Conservation (phyloP, 2,329 filamentous ascomycete species). For the Epichloe gansuensis region DNA sequence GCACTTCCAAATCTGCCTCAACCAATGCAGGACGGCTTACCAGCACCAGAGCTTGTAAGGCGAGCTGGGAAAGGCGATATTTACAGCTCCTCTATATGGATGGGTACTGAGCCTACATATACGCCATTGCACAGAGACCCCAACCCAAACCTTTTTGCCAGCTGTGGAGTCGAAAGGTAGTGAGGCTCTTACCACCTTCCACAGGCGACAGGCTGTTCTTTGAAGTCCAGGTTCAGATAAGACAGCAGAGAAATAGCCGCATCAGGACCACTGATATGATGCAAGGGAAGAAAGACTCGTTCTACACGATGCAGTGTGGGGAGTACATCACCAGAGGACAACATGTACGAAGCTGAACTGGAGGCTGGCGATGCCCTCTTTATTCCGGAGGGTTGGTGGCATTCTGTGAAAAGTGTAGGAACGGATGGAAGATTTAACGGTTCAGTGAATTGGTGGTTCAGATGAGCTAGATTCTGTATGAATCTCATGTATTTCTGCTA, state of each 20-base stretch:
- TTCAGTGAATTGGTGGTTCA: slow-evolving; percentile 36
- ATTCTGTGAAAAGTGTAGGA: slow-evolving; percentile 29
- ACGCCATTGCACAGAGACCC: slow-evolving; percentile 88
- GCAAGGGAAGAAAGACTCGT: slow-evolving; percentile 59
- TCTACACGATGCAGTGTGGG: slow-evolving; percentile 64
- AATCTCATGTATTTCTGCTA: neutral
- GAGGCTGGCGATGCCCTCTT: slow-evolving; percentile 35
- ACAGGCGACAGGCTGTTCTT: slow-evolving; percentile 54
- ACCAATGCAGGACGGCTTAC: slow-evolving; percentile 51
- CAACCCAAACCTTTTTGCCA: slow-evolving; percentile 86
- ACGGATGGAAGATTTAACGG: slow-evolving; percentile 25
- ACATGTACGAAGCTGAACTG: slow-evolving; percentile 42
- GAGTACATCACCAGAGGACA: slow-evolving; percentile 17
- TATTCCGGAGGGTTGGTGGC: slow-evolving; percentile 33
- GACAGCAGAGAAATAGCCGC: slow-evolving; percentile 27
- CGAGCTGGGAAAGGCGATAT: slow-evolving; percentile 64
- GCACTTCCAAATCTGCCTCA: slow-evolving; percentile 56
- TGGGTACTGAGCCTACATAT: slow-evolving; percentile 75
- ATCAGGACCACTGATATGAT: slow-evolving; percentile 85
- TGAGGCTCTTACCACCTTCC: slow-evolving; percentile 58
- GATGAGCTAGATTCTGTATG: slow-evolving; percentile 13
- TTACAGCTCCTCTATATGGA: slow-evolving; percentile 81
- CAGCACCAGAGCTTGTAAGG: slow-evolving; percentile 51
- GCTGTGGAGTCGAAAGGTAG: slow-evolving; percentile 56
- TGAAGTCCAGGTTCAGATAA: slow-evolving; percentile 30